These are phyloP conservation scores for Musa acuminata DNA, from an alignment of 176 grass and related monocot genomes.

Conservation along the genomic window DNA sequence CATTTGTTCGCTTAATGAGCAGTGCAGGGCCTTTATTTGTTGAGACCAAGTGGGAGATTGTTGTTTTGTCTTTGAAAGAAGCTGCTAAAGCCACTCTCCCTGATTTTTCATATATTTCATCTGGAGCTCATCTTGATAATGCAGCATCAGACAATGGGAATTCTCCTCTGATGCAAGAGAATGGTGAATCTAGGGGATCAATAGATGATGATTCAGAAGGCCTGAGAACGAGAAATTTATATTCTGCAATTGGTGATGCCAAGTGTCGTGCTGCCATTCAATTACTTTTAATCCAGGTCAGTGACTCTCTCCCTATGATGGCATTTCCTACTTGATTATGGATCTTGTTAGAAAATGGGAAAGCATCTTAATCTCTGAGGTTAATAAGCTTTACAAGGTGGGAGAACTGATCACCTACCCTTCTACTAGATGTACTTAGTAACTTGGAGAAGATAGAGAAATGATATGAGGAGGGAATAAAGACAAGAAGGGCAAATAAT, in stretches of 20 bases:
- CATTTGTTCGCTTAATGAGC: conserved; percentile 98
- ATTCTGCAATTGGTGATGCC: conserved; percentile 86
- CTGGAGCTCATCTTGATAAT: conserved; percentile 67
- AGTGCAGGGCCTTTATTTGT: conserved; percentile 78
- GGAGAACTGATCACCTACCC: too few relatives aligned
- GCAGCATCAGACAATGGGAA: conserved; percentile 40
- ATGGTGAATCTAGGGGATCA: conserved; percentile 39
- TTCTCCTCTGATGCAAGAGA: conserved; percentile 42
- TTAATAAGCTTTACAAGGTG: not conserved
- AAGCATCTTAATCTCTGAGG: not conserved
- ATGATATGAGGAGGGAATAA: too few relatives aligned
- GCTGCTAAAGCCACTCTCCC: conserved; percentile 70
- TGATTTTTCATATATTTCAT: conserved; percentile 77
- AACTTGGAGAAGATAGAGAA: too few relatives aligned
- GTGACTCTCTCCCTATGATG: conserved; percentile 1
- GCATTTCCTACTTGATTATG: not conserved
- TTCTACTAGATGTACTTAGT: too few relatives aligned
- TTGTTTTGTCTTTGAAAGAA: conserved; percentile 90
- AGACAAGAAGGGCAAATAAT: not conserved
- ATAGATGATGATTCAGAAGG: conserved; percentile 52
- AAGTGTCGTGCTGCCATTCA: conserved; percentile 96
- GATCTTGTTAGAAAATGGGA: not conserved
- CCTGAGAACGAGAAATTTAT: conserved; percentile 64
- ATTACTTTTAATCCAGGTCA: conserved; percentile 96
- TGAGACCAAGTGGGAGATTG: conserved; percentile 88